phyloP scores from a whole-genome alignment of 805 yeast genomes.

The Candida glaebosa region DNA sequence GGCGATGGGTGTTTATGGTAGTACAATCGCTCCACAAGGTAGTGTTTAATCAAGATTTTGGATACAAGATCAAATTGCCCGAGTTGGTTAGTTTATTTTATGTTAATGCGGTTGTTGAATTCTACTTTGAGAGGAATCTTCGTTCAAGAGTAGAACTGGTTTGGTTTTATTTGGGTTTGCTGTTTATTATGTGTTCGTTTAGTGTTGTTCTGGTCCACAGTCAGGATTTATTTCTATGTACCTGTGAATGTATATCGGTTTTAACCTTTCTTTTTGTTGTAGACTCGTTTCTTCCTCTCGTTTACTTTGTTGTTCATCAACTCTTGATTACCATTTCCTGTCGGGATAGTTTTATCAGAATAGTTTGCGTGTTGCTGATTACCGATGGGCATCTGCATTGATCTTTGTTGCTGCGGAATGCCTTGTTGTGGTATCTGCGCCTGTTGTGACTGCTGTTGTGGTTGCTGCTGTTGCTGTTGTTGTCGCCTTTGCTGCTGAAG shows the following conservation, averaged over 20 bases:
- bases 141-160: no score
- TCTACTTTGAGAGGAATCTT: no score
- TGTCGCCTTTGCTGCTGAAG: conserved; percentile 22
- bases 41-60: neutral
- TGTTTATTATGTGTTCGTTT: conserved; percentile 18
- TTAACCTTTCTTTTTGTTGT: conserved; percentile 12
- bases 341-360: conserved; percentile 10
- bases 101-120: conserved; percentile 12
- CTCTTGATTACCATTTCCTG: conserved; percentile 9
- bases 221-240: no score
- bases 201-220: no score
- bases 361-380: conserved; percentile 9
- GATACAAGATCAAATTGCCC: neutral
- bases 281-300: conserved; percentile 9
- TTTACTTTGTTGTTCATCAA: conserved; percentile 5
- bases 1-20: conserved; percentile 36
- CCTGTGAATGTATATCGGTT: no score
- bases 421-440: conserved; percentile 11
- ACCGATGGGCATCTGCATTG: conserved; percentile 9
- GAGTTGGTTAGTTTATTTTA: neutral
- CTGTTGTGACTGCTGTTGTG: conserved; percentile 14
- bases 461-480: conserved; percentile 12
- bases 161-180: conserved; percentile 9
- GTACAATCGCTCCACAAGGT: conserved; percentile 9
- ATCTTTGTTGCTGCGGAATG: conserved; percentile 14